Evolutionary conservation across 2,329 filamentous ascomycete species (phyloP).

Genomic region (Thelonectria discophora): DNA sequence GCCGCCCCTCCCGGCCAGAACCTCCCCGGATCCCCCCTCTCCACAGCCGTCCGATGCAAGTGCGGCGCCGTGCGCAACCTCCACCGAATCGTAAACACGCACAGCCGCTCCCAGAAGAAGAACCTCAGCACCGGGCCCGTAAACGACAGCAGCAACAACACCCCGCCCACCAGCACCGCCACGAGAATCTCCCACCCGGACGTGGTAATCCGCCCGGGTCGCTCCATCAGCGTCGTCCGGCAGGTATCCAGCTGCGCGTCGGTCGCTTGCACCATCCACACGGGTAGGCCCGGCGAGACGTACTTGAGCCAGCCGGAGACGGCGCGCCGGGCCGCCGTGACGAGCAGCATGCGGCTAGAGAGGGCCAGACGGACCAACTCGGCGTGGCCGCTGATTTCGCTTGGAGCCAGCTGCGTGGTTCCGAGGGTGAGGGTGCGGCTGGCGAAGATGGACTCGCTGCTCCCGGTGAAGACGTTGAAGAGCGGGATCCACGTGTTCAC

Average conservation of each 20-base stretch:
- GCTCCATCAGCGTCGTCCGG: not conserved
- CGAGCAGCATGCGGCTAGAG: conserved; percentile 1
- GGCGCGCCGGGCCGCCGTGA: not conserved
- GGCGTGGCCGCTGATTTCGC: conserved; percentile 2
- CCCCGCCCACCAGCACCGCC: not conserved
- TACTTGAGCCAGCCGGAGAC: not conserved
- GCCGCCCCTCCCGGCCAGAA: conserved; percentile 3
- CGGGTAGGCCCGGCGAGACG: not conserved
- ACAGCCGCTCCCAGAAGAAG: conserved; percentile 4
- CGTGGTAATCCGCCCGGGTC: not conserved
- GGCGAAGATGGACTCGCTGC: conserved; percentile 5
- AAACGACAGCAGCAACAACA: not conserved
- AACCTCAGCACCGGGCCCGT: conserved; percentile 1
- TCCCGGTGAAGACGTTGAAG: conserved; percentile 1
- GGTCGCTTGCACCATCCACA: not conserved
- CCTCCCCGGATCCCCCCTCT: not conserved
- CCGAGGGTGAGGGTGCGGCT: conserved; percentile 6
- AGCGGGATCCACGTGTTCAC: conserved; percentile 1
- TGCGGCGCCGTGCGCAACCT: conserved; percentile 8
- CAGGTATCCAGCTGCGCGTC: not conserved
- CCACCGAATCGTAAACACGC: conserved; percentile 4
- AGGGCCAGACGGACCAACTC: conserved; percentile 2
- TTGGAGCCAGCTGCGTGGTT: conserved; percentile 2
- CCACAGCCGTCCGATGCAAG: not conserved
- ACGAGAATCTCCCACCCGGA: not conserved